Base-by-base conservation (phyloP, 2,329 filamentous ascomycete species). In the Hypoxylon sp. region DNA sequence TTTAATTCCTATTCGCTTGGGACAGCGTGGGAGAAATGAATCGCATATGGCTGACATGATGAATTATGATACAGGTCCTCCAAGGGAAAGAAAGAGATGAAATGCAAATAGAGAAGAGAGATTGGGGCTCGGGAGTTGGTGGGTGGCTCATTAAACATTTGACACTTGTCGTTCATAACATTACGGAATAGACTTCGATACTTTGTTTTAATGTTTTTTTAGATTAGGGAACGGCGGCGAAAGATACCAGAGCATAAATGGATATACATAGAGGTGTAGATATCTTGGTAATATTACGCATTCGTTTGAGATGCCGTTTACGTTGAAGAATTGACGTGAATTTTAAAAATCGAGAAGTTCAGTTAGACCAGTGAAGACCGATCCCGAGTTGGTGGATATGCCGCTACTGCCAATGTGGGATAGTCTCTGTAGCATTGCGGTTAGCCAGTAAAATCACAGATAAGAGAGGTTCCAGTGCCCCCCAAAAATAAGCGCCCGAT, bases 401-500 rank as follows among this genome's bases (percentile, higher is more conserved):
- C 13, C 34, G 30, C 55, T 17, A 49, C 9, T 4, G 11, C 55
- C 23, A 36, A 49, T 58, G 19, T 5, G 38, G 53, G 34, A 17
- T 58, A 49, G 43, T 11, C 9, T 1, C 32, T 41, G 50, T 52
- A 14, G 49, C 30, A 32, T 21, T n/a, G 7, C 9, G 23, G 34
- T 52, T 19, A 13, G 30, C 49, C 28, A 52, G 14, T 43, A 19
- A 43, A 17, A 21, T 17, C 34, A 13, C 19, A 19, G 28, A 50
- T 17, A 4, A 17, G 19, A 28, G 3, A 13, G 28, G 21, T 28
- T 14, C 23, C 23, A 23, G 14, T 14, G 19, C 36, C 34, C 36
- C 34, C 23, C n/a, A 13, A 48, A 49, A 55, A 48, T 65, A 65
- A 65, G 72, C 72, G 72, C 72, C 60, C 46, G 38, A 49, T 45